These are phyloP conservation scores for Oryza meyeriana DNA, from an alignment of 176 grass and related monocot species.

Conservation along the genomic window DNA sequence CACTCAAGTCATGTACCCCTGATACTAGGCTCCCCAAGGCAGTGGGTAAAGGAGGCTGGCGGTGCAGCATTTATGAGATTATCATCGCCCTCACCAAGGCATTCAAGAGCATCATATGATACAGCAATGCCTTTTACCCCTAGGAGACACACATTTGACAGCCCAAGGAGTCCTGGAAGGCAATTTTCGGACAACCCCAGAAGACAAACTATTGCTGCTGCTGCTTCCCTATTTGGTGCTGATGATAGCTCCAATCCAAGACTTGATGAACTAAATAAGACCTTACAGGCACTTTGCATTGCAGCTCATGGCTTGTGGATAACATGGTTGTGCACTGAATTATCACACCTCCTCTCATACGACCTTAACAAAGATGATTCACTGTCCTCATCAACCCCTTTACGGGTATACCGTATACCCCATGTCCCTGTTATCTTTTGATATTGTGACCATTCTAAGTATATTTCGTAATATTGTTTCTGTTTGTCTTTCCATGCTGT, in stretches of 20 bases:
- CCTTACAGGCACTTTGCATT: conserved; percentile 67
- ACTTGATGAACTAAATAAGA: conserved; percentile 87
- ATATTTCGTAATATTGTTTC: conserved; percentile 5
- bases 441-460: neutral
- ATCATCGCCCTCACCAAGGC: conserved; percentile 62
- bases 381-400: conserved; percentile 71
- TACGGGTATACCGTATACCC: conserved; percentile 71
- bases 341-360: conserved; percentile 69
- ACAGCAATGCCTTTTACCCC: conserved; percentile 45
- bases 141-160: conserved; percentile 72
- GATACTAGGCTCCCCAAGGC: conserved; percentile 81
- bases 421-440: neutral
- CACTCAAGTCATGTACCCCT: conserved; percentile 90
- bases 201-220: conserved; percentile 88
- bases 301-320: conserved; percentile 81
- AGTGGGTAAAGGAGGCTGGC: conserved; percentile 73
- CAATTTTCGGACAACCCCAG: conserved; percentile 55
- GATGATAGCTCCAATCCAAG: conserved; percentile 75
- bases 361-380: conserved; percentile 84
- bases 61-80: conserved; percentile 44
- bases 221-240: conserved; percentile 66
- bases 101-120: conserved; percentile 56
- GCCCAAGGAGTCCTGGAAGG: conserved; percentile 66
- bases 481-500: conserved; percentile 4
- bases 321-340: conserved; percentile 78